Evolutionary conservation across 2,329 filamentous ascomycete genomes (phyloP), one percentile per base, ranked within the genome.

Genomic region (Pestalotiopsis sp.): DNA sequence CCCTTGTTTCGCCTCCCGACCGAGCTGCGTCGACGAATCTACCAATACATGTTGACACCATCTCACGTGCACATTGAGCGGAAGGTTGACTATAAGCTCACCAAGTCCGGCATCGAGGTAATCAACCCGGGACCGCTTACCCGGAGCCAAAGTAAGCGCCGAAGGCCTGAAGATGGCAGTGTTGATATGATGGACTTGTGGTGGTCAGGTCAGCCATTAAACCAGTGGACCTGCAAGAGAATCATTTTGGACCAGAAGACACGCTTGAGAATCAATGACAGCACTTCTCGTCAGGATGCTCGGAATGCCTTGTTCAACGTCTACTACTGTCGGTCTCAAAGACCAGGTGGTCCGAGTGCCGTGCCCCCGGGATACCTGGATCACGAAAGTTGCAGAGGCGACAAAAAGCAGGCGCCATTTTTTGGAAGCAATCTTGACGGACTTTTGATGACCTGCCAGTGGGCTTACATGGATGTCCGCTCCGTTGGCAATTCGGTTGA

Each of bases 11-110:
- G 57, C 14, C 57, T 59, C 6, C 57, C 57, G 25, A 27, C 14
- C 25, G 57, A 59, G 20, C 57, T 59, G 57, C 57, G 57, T 11
- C 27, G 25, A 13, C 57, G 57, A 27, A 59, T 59, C 23, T 59
- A 59, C 25, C 57, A 59, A 59, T 59, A 59, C 23, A 23, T 59
- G 13, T 59, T 59, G 57, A 59, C 57, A 11, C 57, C 57, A 31
- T 9, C 57, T 59, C 57, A 59, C 25, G 57, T 59, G 23, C 57
- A 59, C 27, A 59, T 59, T 36, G 57, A 59, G 4, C 11, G 57
- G 23, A 59, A 59, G 27, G 57, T 59, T 4, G 25, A 59, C 17
- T 59, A 59, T 12, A 27, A 13, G 23, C 57, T 59, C 9, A 59
- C 57, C 7, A n/a, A 9, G 23, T 12, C 11, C 23, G 57, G 57